A percentile compares a stretch with the other conserved stretches of the same genome.
Evolutionary conservation across 2,329 filamentous ascomycete genomes (phyloP).

Genomic region (Didymella exigua): DNA sequence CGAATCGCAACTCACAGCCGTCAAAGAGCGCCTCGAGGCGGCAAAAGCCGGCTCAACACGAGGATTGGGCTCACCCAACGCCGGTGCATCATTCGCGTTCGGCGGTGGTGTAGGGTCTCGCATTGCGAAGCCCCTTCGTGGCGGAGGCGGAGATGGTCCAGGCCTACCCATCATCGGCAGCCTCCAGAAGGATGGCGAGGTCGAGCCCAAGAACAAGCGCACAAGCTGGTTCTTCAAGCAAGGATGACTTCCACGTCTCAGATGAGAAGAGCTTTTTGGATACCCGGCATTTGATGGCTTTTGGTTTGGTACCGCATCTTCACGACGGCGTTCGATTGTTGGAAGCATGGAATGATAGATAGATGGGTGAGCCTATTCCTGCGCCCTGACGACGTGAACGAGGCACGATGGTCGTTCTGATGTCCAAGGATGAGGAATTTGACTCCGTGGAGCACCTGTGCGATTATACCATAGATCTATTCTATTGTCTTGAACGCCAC

Average conservation of each 20-base stretch:
- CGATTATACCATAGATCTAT: slow-evolving; percentile 18
- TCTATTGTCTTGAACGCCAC: slow-evolving; percentile 4
- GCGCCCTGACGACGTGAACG: not conserved
- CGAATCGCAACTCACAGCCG: slow-evolving; percentile 92
- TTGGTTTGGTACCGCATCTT: slow-evolving; percentile 14
- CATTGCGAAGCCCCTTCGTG: slow-evolving; percentile 69
- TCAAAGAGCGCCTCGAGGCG: slow-evolving; percentile 96
- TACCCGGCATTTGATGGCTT: slow-evolving; percentile 17
- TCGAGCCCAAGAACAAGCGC: slow-evolving; percentile 64
- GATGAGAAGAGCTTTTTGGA: slow-evolving; percentile 12
- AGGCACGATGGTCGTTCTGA: not conserved
- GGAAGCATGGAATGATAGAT: slow-evolving; percentile 12
- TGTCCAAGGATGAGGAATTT: not conserved
- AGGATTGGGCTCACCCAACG: slow-evolving; percentile 70
- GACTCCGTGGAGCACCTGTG: not conserved
- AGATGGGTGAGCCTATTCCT: not conserved
- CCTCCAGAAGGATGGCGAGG: slow-evolving; percentile 56
- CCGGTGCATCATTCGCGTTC: slow-evolving; percentile 69
- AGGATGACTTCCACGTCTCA: slow-evolving; percentile 22
- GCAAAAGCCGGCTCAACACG: slow-evolving; percentile 91
- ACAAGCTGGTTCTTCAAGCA: slow-evolving; percentile 78
- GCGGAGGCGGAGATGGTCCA: slow-evolving; percentile 54
- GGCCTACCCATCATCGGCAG: slow-evolving; percentile 52
- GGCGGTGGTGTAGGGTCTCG: slow-evolving; percentile 58
- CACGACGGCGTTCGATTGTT: slow-evolving; percentile 16